A percentile compares a stretch with the other conserved stretches of the same genome.
Conservation (phyloP, 2,329 filamentous ascomycete genomes). For the Sclerotiophoma versabilis region DNA sequence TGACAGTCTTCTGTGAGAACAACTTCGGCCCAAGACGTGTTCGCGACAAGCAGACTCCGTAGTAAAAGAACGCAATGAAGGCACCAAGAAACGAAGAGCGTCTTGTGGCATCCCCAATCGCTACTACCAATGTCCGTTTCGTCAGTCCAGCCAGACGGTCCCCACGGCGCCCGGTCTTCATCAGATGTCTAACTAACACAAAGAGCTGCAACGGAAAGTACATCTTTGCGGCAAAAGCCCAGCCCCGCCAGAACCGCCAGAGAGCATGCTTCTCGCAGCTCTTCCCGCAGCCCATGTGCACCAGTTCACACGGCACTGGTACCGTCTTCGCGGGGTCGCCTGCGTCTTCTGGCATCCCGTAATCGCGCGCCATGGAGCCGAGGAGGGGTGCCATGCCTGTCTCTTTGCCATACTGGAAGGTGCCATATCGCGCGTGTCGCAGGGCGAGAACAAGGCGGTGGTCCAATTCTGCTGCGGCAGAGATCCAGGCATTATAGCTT, state of each 20-base stretch:
- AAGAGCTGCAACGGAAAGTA: conserved; percentile 76
- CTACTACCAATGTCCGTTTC: conserved; percentile 54
- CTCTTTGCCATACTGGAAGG: conserved; percentile 75
- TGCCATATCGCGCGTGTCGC: conserved; percentile 67
- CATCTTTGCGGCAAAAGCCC: conserved; percentile 76
- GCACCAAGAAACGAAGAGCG: conserved; percentile 80
- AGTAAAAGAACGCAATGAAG: conserved; percentile 84
- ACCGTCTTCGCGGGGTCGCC: conserved; percentile 73
- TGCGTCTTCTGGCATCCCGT: conserved; percentile 71
- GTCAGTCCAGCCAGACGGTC: conserved; percentile 17
- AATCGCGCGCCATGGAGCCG: conserved; percentile 74
- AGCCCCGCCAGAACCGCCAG: conserved; percentile 71
- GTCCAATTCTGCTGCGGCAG: conserved; percentile 77
- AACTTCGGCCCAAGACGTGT: conserved; percentile 75
- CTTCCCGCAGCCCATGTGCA: conserved; percentile 78
- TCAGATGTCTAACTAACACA: conserved; percentile 25
- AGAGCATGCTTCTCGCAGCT: conserved; percentile 78
- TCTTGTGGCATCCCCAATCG: conserved; percentile 67
- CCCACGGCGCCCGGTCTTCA: conserved; percentile 25
- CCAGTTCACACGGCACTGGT: conserved; percentile 82
- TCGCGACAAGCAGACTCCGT: conserved; percentile 79
- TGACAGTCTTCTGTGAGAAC: conserved; percentile 62
- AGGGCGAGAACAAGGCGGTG: conserved; percentile 76
- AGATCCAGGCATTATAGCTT: conserved; percentile 83
- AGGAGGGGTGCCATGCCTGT: conserved; percentile 74